Evolutionary conservation across 2,329 filamentous ascomycete genomes (phyloP).

Genomic region (Mycosphaerelloides madeirae): DNA sequence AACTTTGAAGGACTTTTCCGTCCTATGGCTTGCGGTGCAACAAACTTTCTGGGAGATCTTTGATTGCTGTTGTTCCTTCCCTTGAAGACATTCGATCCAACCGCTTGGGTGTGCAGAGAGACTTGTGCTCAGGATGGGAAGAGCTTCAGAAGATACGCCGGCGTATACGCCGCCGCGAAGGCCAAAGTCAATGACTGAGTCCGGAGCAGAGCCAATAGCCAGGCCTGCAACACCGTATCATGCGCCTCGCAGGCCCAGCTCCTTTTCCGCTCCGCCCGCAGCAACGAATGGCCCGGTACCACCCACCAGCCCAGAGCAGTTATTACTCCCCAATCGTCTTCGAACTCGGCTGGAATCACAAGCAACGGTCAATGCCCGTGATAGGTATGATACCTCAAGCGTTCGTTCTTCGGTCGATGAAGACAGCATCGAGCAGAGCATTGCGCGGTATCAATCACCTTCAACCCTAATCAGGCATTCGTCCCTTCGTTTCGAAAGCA

Average conservation of each 20-base stretch:
- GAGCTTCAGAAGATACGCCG: neutral
- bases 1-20: too few species aligned
- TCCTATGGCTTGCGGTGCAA: too few species aligned
- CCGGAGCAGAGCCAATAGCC: constrained; percentile 9
- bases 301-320: too few species aligned
- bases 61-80: neutral
- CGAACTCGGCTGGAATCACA: too few species aligned
- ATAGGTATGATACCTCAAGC: neutral
- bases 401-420: neutral
- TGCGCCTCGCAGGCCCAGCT: constrained; percentile 12
- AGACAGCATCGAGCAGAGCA: too few species aligned
- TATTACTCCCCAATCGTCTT: too few species aligned
- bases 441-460: neutral
- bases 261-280: neutral
- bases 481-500: constrained; percentile 19
- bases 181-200: constrained; percentile 16
- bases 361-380: neutral
- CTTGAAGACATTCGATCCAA: neutral
- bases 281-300: too few species aligned
- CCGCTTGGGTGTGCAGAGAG: neutral
- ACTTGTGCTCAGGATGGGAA: neutral
- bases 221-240: constrained; percentile 10
- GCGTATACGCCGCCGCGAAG: constrained; percentile 14
- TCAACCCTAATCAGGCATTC: constrained; percentile 17
- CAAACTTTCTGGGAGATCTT: neutral